A percentile compares a stretch with the other conserved stretches of the same genome.
phyloP scores from a whole-genome alignment of 371 early-diverging fungal species.

The Nematocida sp. region DNA sequence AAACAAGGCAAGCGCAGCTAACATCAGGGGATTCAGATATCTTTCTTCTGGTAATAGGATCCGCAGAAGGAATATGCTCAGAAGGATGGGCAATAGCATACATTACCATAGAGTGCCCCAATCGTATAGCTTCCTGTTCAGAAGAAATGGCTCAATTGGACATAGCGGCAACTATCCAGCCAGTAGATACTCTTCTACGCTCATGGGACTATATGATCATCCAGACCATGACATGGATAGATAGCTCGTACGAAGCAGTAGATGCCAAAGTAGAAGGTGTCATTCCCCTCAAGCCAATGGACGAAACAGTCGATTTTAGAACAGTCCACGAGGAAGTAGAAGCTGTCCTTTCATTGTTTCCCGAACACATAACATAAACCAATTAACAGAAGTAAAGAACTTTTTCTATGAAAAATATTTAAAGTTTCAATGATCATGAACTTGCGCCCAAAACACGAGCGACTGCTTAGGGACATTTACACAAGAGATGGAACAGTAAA shows the following conservation, averaged over 20 bases:
- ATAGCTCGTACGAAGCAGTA: not conserved
- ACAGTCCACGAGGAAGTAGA: conserved; percentile 35
- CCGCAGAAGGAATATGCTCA: conserved; percentile 60
- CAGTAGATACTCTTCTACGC: conserved; percentile 5
- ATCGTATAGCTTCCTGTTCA: not conserved
- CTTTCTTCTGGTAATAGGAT: conserved; percentile 64
- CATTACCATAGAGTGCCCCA: conserved; percentile 61
- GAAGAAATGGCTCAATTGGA: not conserved
- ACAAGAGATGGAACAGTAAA: conserved; percentile 49
- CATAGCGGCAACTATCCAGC: not conserved
- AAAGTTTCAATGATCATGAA: conserved; percentile 54
- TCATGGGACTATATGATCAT: conserved; percentile 39
- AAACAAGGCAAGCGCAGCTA: conserved; percentile 43
- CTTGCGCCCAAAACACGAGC: conserved; percentile 55
- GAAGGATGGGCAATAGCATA: conserved; percentile 65
- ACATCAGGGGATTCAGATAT: conserved; percentile 58
- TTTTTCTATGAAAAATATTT: conserved; percentile 30
- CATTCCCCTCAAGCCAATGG: conserved; percentile 40
- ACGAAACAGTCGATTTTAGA: conserved; percentile 49
- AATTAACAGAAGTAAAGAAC: too few relatives aligned
- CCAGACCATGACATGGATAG: conserved; percentile 39
- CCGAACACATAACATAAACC: too few relatives aligned
- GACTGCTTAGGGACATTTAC: conserved; percentile 49
- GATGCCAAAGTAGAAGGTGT: not conserved
- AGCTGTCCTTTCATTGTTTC: not conserved